Conservation (phyloP, 345 rosid genomes). For the Murraya paniculata region DNA sequence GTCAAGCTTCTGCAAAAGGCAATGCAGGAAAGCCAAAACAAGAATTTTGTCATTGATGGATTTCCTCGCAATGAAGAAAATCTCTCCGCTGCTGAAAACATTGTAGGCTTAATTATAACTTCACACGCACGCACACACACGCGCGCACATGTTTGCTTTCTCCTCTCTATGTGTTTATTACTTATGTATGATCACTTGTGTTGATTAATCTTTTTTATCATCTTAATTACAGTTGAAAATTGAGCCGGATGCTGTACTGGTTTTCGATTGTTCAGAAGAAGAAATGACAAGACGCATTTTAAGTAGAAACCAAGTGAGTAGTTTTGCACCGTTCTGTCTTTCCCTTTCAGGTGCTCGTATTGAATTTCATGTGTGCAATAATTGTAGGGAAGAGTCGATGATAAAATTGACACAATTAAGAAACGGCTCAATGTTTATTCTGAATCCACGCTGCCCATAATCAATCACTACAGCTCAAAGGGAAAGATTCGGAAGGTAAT, state of each 20-base stretch:
- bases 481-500: slow-evolving; percentile 35
- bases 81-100: slow-evolving; percentile 25
- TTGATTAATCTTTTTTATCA: neutral
- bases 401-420: slow-evolving; percentile 27
- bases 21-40: slow-evolving; percentile 24
- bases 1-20: slow-evolving; percentile 32
- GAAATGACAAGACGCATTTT: slow-evolving; percentile 29
- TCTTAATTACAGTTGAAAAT: slow-evolving; percentile 25
- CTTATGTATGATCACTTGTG: neutral
- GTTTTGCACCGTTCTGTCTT: neutral
- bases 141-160: neutral
- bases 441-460: slow-evolving; percentile 22
- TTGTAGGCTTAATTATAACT: slow-evolving; percentile 8
- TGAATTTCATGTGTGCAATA: neutral
- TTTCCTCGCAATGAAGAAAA: slow-evolving; percentile 40
- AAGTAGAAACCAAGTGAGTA: slow-evolving; percentile 30
- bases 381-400: slow-evolving; percentile 34
- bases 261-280: slow-evolving; percentile 28
- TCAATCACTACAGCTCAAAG: slow-evolving; percentile 23
- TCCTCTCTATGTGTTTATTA: neutral
- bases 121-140: too few species aligned
- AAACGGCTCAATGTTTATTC: slow-evolving; percentile 28
- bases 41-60: slow-evolving; percentile 33
- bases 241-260: slow-evolving; percentile 25
- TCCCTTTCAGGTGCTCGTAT: neutral